phyloP scores from a whole-genome alignment of 169 alveolate species.

The Plasmodium gonderi region DNA sequence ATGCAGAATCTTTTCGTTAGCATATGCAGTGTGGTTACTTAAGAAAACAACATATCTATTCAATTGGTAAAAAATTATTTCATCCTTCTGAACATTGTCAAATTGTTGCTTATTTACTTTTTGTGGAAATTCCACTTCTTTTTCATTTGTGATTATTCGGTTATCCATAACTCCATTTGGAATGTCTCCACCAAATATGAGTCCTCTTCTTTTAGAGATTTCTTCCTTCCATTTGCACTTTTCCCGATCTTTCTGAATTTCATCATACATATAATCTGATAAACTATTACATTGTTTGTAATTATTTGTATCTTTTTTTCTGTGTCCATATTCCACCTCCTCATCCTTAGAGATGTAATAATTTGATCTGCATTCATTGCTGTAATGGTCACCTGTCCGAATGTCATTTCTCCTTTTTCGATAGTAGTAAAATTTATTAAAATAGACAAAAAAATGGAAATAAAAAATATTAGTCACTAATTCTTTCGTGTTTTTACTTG shows the following conservation, averaged over 20 bases:
- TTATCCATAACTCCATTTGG: no score
- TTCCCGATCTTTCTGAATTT: no score
- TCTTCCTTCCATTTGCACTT: no score
- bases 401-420: not conserved
- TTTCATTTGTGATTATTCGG: no score
- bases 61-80: constrained; percentile 6
- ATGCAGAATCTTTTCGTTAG: constrained; percentile 16
- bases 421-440: not conserved
- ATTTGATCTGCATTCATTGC: no score
- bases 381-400: not conserved
- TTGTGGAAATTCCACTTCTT: not conserved
- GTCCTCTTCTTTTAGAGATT: not conserved
- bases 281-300: not conserved
- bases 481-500: constrained; percentile 10
- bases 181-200: not conserved
- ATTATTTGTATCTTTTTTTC: not conserved
- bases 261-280: no score
- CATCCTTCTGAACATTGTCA: not conserved
- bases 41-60: constrained; percentile 41
- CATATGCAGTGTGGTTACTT: constrained; percentile 25
- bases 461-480: constrained; percentile 20
- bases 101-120: not conserved
- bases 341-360: not conserved
- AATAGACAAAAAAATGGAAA: constrained; percentile 15
- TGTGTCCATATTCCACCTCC: not conserved